Evolutionary conservation across 164 flowering plant genomes (phyloP).

Genomic region (Magnolia sinica): DNA sequence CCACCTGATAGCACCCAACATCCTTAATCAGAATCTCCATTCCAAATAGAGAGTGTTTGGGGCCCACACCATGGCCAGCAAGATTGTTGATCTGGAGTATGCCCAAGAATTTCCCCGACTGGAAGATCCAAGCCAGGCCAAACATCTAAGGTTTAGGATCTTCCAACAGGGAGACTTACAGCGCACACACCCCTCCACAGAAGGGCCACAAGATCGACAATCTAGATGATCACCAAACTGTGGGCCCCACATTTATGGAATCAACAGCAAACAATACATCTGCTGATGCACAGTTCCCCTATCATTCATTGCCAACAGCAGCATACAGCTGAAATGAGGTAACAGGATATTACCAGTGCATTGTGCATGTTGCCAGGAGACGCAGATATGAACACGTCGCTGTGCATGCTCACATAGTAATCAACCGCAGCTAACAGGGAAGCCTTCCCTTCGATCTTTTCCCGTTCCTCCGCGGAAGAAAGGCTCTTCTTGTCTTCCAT

Average conservation of each 20-base stretch:
- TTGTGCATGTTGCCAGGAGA: constrained; percentile 99
- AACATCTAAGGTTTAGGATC: too few relatives aligned
- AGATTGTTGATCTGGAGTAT: too few relatives aligned
- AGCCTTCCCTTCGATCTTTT: constrained; percentile 76
- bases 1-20: constrained; percentile 46
- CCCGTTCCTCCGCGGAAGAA: constrained; percentile 67
- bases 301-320: too few relatives aligned
- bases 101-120: too few relatives aligned
- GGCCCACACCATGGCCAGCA: too few relatives aligned
- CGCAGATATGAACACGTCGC: constrained; percentile 96
- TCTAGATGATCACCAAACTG: neutral
- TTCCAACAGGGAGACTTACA: neutral
- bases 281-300: too few relatives aligned
- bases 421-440: constrained; percentile 91
- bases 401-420: constrained; percentile 90
- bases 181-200: neutral
- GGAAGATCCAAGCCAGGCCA: too few relatives aligned
- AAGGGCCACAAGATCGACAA: neutral
- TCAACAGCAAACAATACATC: too few relatives aligned
- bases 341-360: constrained; percentile 62
- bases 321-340: neutral
- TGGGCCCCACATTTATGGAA: too few relatives aligned
- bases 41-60: neutral
- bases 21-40: neutral
- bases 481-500: constrained; percentile 97